phyloP scores from a whole-genome alignment of 2,329 filamentous ascomycete species.

The Tolypocladium amazonense region DNA sequence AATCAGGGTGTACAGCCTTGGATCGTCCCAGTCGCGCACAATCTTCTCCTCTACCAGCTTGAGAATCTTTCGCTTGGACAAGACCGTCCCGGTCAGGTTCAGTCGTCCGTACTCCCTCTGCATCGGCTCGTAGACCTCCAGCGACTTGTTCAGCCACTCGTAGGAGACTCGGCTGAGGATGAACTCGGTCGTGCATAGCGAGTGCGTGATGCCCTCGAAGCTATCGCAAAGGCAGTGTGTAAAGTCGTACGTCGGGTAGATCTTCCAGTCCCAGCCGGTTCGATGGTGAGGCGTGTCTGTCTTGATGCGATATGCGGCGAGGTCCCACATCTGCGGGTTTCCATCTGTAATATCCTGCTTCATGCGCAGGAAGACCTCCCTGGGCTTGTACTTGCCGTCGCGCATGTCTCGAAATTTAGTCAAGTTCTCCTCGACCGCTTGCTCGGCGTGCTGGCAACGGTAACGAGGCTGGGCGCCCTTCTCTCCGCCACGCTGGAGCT shows the following conservation, averaged over 20 bases:
- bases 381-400: slow-evolving; percentile 80
- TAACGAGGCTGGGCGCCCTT: slow-evolving; percentile 59
- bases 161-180: slow-evolving; percentile 77
- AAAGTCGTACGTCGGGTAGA: slow-evolving; percentile 93
- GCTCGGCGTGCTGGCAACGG: slow-evolving; percentile 70
- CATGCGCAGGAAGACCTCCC: slow-evolving; percentile 81
- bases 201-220: slow-evolving; percentile 86
- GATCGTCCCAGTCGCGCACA: slow-evolving; percentile 86
- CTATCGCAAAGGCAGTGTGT: slow-evolving; percentile 86
- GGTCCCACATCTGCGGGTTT: slow-evolving; percentile 95
- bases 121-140: slow-evolving; percentile 85
- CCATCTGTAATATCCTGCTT: slow-evolving; percentile 76
- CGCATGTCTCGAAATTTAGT: slow-evolving; percentile 81
- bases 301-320: slow-evolving; percentile 80
- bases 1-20: slow-evolving; percentile 78
- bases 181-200: slow-evolving; percentile 88
- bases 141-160: slow-evolving; percentile 74
- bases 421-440: slow-evolving; percentile 65
- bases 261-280: slow-evolving; percentile 76
- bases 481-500: slow-evolving; percentile 74
- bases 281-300: slow-evolving; percentile 62
- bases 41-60: slow-evolving; percentile 68
- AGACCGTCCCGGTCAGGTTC: slow-evolving; percentile 73
- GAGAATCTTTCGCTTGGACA: slow-evolving; percentile 77
- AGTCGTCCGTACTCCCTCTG: slow-evolving; percentile 65